phyloP scores from a whole-genome alignment of 345 rosid species.

The Acer negundo region DNA sequence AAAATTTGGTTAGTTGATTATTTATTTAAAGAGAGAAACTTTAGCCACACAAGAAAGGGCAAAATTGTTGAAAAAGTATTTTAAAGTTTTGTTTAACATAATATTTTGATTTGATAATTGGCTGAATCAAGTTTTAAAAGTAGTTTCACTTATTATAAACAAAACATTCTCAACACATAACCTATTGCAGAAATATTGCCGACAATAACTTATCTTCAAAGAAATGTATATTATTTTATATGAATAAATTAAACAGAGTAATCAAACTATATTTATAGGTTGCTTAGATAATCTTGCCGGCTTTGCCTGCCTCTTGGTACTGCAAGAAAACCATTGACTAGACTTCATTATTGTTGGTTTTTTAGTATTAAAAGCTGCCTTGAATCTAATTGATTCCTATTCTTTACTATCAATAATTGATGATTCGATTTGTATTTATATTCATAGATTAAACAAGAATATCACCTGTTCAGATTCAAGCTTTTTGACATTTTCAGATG shows the following conservation, averaged over 20 bases:
- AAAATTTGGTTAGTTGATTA: not conserved
- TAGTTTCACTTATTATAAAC: not conserved
- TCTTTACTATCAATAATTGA: constrained; percentile 14
- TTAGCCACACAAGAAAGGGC: constrained; percentile 14
- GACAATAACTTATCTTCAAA: not conserved
- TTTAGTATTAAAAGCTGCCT: not conserved
- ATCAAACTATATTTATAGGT: no score
- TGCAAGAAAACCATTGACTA: constrained; percentile 9
- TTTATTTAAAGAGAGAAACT: constrained; percentile 8
- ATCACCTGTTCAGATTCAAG: not conserved
- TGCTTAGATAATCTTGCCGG: not conserved
- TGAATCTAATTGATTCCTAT: constrained; percentile 16
- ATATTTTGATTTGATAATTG: not conserved
- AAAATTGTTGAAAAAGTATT: constrained; percentile 3
- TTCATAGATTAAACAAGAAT: not conserved
- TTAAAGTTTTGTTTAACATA: not conserved
- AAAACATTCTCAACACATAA: constrained; percentile 6
- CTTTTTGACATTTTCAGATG: not conserved
- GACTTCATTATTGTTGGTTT: not conserved
- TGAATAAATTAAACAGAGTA: not conserved
- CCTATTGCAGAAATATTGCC: constrained; percentile 4
- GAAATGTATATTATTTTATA: no score
- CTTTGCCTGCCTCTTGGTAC: constrained; percentile 6
- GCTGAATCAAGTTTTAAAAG: not conserved
- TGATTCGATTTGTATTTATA: not conserved